Base-by-base conservation (phyloP, 305 asterid species). In the Fraxinus albicans region DNA sequence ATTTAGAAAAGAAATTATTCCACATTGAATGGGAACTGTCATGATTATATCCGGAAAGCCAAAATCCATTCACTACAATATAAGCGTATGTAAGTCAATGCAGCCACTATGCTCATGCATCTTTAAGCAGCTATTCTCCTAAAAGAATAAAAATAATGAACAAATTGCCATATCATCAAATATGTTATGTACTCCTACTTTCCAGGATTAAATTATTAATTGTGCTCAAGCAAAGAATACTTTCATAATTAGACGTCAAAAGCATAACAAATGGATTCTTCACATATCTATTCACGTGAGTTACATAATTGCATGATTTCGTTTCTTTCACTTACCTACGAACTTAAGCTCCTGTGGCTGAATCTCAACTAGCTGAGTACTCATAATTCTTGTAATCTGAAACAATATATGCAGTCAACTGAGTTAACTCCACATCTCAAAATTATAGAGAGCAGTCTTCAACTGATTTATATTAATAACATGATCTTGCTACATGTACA, bases 321-420 rank as follows among this genome's bases (percentile, higher is more conserved):
- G 12, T 72, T 29, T 31, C 35, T 65, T 35, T 70, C 83, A 88
- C 95, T 78, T 88, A 92, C 99, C 89, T 50, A 53, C 40, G 90
- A 95, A 95, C 88, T 91, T 89, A 80, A 95, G 95, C 88, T 95
- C 99, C 25, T 86, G 91, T 82, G 99, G 98, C 83, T 88, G 91
- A 87, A 94, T 86, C 88, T 92, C 97, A 87, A 93, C 86, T 21
- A 91, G 83, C 81, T 86, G 91, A 82, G 88, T 79, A 85, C 81
- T 87, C 94, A 89, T 88, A 29, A 19, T 86, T 84, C 85, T 82
- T 42, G 77, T 17, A 76, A 77, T 87, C 97, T 91, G 90, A 81
- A 84, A 85, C 31, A 25, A 21, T 9, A 76, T 73, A 13, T n/a
- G 58, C 77, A 78, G 47, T 17, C 74, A 6, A 69, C 67, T 42